Evolutionary conservation across 208 protist species (phyloP).

Genomic region (Trypanosoma grayi): DNA sequence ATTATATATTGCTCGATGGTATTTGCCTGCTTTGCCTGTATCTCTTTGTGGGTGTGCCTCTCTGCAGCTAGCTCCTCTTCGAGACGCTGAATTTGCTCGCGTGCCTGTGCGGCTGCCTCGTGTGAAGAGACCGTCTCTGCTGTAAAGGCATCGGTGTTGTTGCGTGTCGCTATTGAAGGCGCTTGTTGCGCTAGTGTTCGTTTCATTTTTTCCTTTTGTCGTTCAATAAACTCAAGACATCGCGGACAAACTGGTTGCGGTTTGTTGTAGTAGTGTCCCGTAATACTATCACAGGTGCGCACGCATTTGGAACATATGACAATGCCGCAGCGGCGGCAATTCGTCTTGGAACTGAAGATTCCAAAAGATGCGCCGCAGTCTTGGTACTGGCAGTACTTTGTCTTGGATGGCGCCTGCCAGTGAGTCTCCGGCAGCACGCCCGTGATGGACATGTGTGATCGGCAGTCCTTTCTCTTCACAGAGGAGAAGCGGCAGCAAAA

Average conservation of each 20-base stretch:
- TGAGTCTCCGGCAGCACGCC: slow-evolving; percentile 45
- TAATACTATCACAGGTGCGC: slow-evolving; percentile 21
- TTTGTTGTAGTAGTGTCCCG: slow-evolving; percentile 42
- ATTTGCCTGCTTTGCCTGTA: too few relatives aligned
- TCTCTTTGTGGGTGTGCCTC: too few relatives aligned
- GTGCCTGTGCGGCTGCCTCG: too few relatives aligned
- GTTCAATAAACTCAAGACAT: slow-evolving; percentile 40
- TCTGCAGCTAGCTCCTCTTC: too few relatives aligned
- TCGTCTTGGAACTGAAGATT: slow-evolving; percentile 48
- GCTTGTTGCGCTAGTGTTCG: background rate
- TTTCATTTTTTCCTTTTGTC: slow-evolving; percentile 27
- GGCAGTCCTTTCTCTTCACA: slow-evolving; percentile 16
- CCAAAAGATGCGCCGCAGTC: slow-evolving; percentile 57
- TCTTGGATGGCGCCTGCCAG: slow-evolving; percentile 39
- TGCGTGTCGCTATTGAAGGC: slow-evolving; percentile 1
- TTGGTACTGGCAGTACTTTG: slow-evolving; percentile 66
- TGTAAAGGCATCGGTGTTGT: slow-evolving; percentile 5
- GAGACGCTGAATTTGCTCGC: too few relatives aligned
- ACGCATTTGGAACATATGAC: slow-evolving; percentile 56
- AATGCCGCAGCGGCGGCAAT: slow-evolving; percentile 74
- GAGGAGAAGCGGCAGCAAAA: slow-evolving; percentile 1
- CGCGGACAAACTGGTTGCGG: slow-evolving; percentile 48
- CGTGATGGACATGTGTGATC: slow-evolving; percentile 33
- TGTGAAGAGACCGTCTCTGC: too few relatives aligned
- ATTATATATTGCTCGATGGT: too few relatives aligned